phyloP scores from a whole-genome alignment of 2,329 filamentous ascomycete genomes.

The Venturia effusa region DNA sequence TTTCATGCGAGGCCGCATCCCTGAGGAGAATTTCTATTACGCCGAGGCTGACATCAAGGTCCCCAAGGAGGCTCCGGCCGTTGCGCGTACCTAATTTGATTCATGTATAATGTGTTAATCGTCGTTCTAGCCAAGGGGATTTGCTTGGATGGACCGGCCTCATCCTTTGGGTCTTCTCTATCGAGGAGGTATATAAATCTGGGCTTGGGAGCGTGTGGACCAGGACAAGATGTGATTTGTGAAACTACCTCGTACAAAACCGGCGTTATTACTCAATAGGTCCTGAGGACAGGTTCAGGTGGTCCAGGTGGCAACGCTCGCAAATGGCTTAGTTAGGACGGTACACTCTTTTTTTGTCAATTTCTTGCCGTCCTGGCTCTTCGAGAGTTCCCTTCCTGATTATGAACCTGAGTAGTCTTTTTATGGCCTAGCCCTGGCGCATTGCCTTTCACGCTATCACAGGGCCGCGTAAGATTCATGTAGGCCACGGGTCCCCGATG shows the following conservation, averaged over 20 bases:
- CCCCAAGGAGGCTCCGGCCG: conserved; percentile 21
- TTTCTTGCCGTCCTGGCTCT: neutral
- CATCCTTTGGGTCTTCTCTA: neutral
- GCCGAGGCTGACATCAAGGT: conserved; percentile 29
- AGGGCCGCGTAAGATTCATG: no score
- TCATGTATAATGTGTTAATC: neutral
- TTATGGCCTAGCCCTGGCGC: no score
- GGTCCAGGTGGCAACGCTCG: neutral
- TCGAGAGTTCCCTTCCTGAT: neutral
- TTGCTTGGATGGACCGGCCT: neutral
- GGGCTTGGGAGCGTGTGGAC: neutral
- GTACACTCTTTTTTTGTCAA: neutral
- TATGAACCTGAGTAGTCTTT: neutral
- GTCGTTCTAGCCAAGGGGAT: neutral
- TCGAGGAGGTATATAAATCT: neutral
- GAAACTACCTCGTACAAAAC: neutral
- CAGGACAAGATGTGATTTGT: neutral
- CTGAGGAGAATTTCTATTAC: conserved; percentile 88
- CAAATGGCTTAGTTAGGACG: neutral
- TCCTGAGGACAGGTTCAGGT: no score
- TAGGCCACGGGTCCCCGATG: no score
- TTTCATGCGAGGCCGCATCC: conserved; percentile 76
- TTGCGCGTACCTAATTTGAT: conserved; percentile 22
- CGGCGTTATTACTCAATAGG: no score
- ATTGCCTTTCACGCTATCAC: no score